phyloP scores from a whole-genome alignment of 2,329 filamentous ascomycete genomes.

The Diaporthe sp. region DNA sequence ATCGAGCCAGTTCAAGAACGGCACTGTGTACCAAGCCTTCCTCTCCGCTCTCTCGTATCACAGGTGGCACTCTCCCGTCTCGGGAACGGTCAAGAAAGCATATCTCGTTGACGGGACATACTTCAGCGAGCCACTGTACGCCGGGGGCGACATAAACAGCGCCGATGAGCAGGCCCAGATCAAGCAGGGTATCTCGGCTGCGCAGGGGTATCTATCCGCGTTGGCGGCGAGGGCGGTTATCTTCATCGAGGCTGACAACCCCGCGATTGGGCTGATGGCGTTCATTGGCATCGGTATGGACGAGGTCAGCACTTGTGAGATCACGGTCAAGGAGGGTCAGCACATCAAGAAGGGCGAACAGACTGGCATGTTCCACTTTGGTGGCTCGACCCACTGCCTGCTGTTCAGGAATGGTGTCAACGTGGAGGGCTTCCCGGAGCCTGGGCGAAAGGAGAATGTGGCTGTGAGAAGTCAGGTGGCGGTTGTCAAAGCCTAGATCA shows the following conservation, averaged over 20 bases:
- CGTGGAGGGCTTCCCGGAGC: constrained; percentile 56
- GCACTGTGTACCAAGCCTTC: constrained; percentile 80
- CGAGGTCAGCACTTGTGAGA: constrained; percentile 81
- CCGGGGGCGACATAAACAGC: constrained; percentile 55
- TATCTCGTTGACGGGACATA: constrained; percentile 76
- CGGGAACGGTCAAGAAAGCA: constrained; percentile 67
- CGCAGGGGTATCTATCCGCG: constrained; percentile 76
- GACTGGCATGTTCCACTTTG: constrained; percentile 85
- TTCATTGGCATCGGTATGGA: constrained; percentile 83
- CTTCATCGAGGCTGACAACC: constrained; percentile 58
- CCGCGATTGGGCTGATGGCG: constrained; percentile 76
- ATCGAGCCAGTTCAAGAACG: constrained; percentile 69
- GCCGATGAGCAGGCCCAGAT: constrained; percentile 34
- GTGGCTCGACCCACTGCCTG: constrained; percentile 79
- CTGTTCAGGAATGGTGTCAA: constrained; percentile 73
- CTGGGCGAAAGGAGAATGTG: constrained; percentile 55
- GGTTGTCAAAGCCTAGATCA: constrained; percentile 42
- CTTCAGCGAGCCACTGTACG: constrained; percentile 70
- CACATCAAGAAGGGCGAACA: constrained; percentile 78
- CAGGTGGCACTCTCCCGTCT: constrained; percentile 79
- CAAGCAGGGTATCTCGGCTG: constrained; percentile 59
- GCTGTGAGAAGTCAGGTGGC: constrained; percentile 56
- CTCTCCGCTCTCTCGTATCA: constrained; percentile 78
- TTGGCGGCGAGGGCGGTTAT: constrained; percentile 80
- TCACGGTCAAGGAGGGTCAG: constrained; percentile 77